phyloP scores from a whole-genome alignment of 2,329 filamentous ascomycete genomes.

The Colletotrichum sp. region DNA sequence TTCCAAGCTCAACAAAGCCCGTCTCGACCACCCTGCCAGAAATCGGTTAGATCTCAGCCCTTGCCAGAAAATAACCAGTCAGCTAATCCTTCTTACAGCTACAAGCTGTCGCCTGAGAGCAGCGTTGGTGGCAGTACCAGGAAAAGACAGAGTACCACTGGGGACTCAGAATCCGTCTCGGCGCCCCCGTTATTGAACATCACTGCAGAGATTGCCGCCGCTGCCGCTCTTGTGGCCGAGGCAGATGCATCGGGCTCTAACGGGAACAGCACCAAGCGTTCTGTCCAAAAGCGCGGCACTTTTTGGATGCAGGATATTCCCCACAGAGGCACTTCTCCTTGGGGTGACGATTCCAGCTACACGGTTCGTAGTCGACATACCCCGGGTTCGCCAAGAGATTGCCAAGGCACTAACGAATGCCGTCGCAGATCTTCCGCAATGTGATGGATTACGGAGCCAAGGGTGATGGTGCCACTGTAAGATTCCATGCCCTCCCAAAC shows the following conservation, averaged over 20 bases:
- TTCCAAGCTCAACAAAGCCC: neutral
- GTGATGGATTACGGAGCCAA: constrained; percentile 47
- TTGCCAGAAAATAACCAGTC: neutral
- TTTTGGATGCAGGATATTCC: neutral
- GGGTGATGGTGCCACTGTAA: constrained; percentile 69
- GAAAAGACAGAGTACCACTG: neutral
- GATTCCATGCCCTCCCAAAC: neutral
- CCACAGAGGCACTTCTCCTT: neutral
- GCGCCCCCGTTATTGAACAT: neutral
- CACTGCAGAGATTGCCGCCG: neutral
- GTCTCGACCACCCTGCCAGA: neutral
- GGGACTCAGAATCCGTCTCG: neutral
- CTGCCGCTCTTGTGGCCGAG: neutral
- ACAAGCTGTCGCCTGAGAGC: neutral
- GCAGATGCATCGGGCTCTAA: neutral
- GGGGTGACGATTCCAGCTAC: neutral
- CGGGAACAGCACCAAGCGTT: neutral
- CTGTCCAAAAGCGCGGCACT: neutral
- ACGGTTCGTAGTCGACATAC: neutral
- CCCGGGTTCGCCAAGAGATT: neutral
- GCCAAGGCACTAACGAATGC: neutral
- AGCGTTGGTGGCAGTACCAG: neutral
- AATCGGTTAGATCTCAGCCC: neutral
- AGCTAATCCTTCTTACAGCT: neutral
- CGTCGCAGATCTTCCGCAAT: neutral